Evolutionary conservation across 2,329 filamentous ascomycete species (phyloP), one percentile per base, ranked within the genome.

Genomic region (Exophiala mesophila): DNA sequence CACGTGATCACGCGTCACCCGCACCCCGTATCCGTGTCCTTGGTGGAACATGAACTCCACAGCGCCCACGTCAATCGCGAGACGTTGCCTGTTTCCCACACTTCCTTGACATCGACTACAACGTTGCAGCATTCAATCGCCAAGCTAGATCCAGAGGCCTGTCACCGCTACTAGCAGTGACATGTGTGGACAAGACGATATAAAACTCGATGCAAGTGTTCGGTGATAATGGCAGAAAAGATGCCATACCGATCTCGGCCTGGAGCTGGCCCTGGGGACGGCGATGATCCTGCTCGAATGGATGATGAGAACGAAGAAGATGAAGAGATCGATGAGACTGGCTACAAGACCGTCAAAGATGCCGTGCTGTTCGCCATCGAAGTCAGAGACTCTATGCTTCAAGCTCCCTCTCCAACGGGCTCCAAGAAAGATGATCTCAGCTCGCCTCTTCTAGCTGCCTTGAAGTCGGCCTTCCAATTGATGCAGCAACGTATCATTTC

Each of bases 401-500:
- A 70, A 2, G 69, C 70, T 30, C 86, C 86, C 16, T 75, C 79
- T 2, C 67, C 73, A 2, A 74, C 74, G 5, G 73, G 77, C 47
- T 76, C 81, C 37, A 94, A 86, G 66, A 90, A 88, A 62, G 78
- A 80, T 31, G 83, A 86, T 52, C 80, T 73, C 44, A 86, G 90
- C 57, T 89, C 85, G 32, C 81, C 90, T 3, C 74, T 88, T 1
- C 75, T 83, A 39, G 89, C 90, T 12, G 89, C 92, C 3, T 68
- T 98, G 36, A 95, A 95, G 72, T 96, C 88, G 57, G 92, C 90
- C 44, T 94, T 94, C 59, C 80, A 88, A 59, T 73, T 98, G 39
- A 96, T 98, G 87, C 88, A 97, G 67, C 90, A 97, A 68, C 87
- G 92, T 56, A 97, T 98, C 64, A 97, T 98, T 56, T 90, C 90